These are phyloP conservation scores for Agrostemma githago DNA, from an alignment of 148 eudicot species.

Conservation along the genomic window DNA sequence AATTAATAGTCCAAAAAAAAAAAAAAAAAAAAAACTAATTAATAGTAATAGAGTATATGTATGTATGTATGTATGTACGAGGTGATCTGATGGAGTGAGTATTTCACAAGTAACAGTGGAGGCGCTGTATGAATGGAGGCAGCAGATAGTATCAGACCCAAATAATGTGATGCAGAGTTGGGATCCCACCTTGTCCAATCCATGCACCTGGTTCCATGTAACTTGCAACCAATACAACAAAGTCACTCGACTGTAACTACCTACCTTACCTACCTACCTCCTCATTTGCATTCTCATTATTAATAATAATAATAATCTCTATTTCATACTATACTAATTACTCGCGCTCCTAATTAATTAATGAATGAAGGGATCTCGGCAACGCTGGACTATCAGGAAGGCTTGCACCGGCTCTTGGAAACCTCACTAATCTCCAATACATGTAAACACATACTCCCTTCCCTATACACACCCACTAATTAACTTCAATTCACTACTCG, in stretches of 20 bases:
- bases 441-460: slow-evolving; percentile 14
- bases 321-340: too few relatives aligned
- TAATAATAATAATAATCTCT: too few relatives aligned
- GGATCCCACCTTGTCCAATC: slow-evolving; percentile 24
- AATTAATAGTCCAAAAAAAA: too few relatives aligned
- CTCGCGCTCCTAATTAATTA: background rate
- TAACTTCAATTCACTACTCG: too few relatives aligned
- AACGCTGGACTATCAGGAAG: slow-evolving; percentile 21
- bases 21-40: too few relatives aligned
- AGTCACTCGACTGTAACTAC: slow-evolving; percentile 18
- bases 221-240: slow-evolving; percentile 11
- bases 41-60: too few relatives aligned
- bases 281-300: background rate
- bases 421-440: slow-evolving; percentile 16
- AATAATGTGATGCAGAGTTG: slow-evolving; percentile 28
- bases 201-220: slow-evolving; percentile 31
- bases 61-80: too few relatives aligned
- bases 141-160: slow-evolving; percentile 14
- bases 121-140: slow-evolving; percentile 7
- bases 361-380: slow-evolving; percentile 24
- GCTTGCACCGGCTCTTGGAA: slow-evolving; percentile 17
- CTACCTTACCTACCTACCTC: background rate
- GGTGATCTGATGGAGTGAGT: too few relatives aligned
- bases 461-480: background rate
- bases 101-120: slow-evolving; percentile 8